Evolutionary conservation across 176 grass and related monocot species (phyloP).

Genomic region (Miscanthus lutarioriparius): DNA sequence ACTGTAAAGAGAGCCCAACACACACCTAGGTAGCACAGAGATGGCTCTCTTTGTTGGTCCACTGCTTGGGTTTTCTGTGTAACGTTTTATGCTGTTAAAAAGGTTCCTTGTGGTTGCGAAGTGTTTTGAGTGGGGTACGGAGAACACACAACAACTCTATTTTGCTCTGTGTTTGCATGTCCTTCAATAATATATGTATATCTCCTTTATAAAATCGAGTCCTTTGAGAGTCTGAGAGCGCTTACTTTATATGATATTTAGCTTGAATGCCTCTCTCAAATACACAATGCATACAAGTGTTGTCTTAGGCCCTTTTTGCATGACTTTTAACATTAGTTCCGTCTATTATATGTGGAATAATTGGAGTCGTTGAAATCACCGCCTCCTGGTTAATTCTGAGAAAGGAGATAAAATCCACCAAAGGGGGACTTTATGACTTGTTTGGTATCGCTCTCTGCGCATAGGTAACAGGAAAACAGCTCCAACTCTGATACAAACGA

Average conservation of each 20-base stretch:
- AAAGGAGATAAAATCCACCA: neutral
- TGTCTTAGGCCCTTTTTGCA: neutral
- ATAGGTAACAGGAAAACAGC: no score
- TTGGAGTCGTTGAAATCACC: neutral
- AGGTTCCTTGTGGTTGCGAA: neutral
- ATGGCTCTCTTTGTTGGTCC: neutral
- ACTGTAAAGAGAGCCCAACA: neutral
- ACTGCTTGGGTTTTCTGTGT: no score
- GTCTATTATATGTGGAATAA: neutral
- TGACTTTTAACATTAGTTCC: neutral
- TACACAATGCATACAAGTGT: neutral
- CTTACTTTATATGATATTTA: neutral
- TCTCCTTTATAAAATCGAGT: neutral
- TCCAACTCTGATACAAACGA: no score
- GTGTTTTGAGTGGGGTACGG: neutral
- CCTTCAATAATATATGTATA: neutral
- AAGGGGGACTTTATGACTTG: accelerated
- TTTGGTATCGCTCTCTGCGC: neutral
- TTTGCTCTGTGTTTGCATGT: neutral
- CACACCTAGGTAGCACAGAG: neutral
- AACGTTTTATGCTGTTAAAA: no score
- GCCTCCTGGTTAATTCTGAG: neutral
- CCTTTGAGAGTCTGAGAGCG: neutral
- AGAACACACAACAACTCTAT: neutral
- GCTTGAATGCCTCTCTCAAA: neutral